Base-by-base conservation (phyloP, 2,329 filamentous ascomycete species). In the Alternaria infectoria region DNA sequence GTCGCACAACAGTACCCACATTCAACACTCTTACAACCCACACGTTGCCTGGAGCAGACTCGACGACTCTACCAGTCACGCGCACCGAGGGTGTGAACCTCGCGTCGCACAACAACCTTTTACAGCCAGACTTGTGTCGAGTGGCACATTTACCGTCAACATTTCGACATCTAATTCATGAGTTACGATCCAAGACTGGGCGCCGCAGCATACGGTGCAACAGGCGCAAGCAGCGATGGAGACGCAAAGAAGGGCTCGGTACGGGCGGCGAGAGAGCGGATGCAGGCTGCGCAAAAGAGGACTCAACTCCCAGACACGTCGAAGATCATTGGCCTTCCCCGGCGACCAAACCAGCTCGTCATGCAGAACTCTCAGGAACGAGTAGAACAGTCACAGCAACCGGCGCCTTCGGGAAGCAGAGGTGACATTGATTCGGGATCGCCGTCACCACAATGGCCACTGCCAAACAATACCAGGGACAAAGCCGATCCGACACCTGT, bases 371-470 rank as follows among this genome's bases (percentile, higher is more conserved):
- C 73, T 13, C 65, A 69, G 26, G 59, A 62, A 25, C 66, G 57
- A 45, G 32, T 63, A 8, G 63, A 65, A n/a, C 55, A 64, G 15
- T 55, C 66, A 56, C 66, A 65, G 50, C 67, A 67, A 40, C 56
- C 62, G 19, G 61, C 70, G 8, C 69, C 69, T 17, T 66, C 68
- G 21, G 67, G 66, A 6, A 66, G 30, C 17, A 69, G 66, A 54
- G 65, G 60, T 17, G 60, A 69, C 44, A 57, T 43, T 49, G 57
- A 65, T 21, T 62, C 68, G 15, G 58, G 66, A 6, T 75, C 81
- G 10, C 80, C 80, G 54, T 75, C 77, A 62, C 79, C 80, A 40
- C 81, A 83, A 73, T 85, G 83, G 83, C 83, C 83, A 52, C 74
- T 85, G 10, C 75, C 80, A n/a, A 77, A 80, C 65, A 74, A 77